A percentile compares a stretch with the other conserved stretches of the same genome.
phyloP scores from a whole-genome alignment of 305 asterid genomes.

The Andrographis paniculata region DNA sequence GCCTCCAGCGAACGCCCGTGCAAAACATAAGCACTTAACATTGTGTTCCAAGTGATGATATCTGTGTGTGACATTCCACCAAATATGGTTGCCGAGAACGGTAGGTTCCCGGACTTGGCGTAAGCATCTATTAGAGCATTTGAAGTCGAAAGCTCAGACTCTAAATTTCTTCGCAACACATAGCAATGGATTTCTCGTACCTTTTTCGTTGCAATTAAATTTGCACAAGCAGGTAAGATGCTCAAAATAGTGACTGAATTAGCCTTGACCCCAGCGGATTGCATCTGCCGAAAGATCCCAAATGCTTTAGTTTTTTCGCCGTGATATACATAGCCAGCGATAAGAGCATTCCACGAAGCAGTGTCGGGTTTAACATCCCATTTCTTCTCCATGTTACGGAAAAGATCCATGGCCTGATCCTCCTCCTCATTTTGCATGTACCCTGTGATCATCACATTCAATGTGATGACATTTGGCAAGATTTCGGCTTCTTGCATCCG shows the following conservation, averaged over 20 bases:
- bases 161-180: slow-evolving; percentile 38
- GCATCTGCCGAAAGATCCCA: slow-evolving; percentile 59
- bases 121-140: slow-evolving; percentile 62
- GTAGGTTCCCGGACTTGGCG: slow-evolving; percentile 59
- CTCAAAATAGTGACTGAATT: slow-evolving; percentile 66
- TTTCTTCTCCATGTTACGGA: slow-evolving; percentile 56
- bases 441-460: slow-evolving; percentile 75
- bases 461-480: slow-evolving; percentile 55
- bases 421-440: slow-evolving; percentile 70
- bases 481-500: slow-evolving; percentile 48
- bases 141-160: slow-evolving; percentile 45
- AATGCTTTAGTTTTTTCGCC: slow-evolving; percentile 58
- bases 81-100: slow-evolving; percentile 45
- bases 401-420: slow-evolving; percentile 77
- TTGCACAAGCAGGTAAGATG: slow-evolving; percentile 71
- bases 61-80: slow-evolving; percentile 44
- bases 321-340: slow-evolving; percentile 53
- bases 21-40: slow-evolving; percentile 49
- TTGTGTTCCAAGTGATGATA: slow-evolving; percentile 74
- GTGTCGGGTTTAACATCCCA: slow-evolving; percentile 51
- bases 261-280: slow-evolving; percentile 42
- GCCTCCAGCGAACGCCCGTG: slow-evolving; percentile 46
- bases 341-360: slow-evolving; percentile 82
- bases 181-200: slow-evolving; percentile 73
- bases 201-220: slow-evolving; percentile 48